Evolutionary conservation across 305 asterid species (phyloP).

Genomic region (Fraxinus velutina): DNA sequence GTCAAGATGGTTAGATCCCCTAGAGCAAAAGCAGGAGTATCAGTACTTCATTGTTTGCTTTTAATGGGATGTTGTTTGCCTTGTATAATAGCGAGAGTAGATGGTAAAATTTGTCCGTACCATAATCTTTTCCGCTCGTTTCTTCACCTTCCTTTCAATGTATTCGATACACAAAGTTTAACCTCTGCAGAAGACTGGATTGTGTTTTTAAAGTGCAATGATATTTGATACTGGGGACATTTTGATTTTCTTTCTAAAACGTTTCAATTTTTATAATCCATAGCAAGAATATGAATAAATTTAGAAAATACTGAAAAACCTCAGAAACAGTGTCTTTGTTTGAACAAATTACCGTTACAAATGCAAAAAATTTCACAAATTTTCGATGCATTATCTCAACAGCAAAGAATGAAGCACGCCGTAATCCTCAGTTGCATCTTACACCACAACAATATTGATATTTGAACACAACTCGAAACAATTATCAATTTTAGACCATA

Average conservation of each 20-base stretch:
- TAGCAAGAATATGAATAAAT: neutral
- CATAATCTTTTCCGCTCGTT: constrained; percentile 4
- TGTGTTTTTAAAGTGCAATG: neutral
- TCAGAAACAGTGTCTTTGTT: neutral
- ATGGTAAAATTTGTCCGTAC: constrained; percentile 34
- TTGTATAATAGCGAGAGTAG: constrained; percentile 40
- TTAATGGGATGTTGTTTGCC: neutral
- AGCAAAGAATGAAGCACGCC: neutral
- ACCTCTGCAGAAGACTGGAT: neutral
- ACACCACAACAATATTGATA: neutral
- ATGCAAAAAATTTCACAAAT: neutral
- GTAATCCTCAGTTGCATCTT: neutral
- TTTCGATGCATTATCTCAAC: neutral
- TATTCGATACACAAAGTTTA: neutral
- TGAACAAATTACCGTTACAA: neutral
- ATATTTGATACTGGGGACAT: neutral
- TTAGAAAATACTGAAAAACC: neutral
- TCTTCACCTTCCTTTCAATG: neutral
- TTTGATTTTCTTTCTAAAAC: neutral
- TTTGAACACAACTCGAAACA: neutral
- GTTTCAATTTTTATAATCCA: neutral
- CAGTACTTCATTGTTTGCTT: neutral
- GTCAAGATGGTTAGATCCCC: constrained; percentile 38
- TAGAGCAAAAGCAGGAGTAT: neutral
- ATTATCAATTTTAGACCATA: constrained; percentile 43